phyloP scores from a whole-genome alignment of 2,329 filamentous ascomycete genomes.

The Cercospora sesami region DNA sequence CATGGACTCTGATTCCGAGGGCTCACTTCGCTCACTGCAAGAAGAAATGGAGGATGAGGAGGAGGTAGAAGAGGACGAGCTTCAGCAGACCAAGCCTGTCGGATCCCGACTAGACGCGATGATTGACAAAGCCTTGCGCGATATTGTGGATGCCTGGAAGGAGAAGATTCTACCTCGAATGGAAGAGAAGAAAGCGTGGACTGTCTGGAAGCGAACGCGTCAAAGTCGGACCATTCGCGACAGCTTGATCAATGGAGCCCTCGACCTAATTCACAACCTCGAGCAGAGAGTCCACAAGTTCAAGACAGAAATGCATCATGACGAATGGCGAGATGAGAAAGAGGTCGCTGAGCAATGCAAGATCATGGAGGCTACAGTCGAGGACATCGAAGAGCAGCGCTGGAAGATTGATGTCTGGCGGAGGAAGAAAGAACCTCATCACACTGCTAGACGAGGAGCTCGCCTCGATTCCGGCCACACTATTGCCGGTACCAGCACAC shows the following conservation, averaged over 20 bases:
- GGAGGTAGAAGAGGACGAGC: conserved; percentile 54
- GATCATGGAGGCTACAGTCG: conserved; percentile 65
- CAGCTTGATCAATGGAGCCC: conserved; percentile 49
- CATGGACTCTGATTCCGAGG: conserved; percentile 18
- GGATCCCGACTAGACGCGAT: conserved; percentile 52
- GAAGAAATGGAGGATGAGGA: conserved; percentile 41
- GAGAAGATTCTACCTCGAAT: conserved; percentile 58
- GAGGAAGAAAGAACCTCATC: conserved; percentile 34
- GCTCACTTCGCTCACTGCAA: conserved; percentile 13
- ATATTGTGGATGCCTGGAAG: conserved; percentile 59
- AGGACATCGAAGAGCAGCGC: conserved; percentile 56
- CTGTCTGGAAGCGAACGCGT: conserved; percentile 61
- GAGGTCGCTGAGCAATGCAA: conserved; percentile 59
- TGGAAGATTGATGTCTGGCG: conserved; percentile 50
- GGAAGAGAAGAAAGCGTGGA: conserved; percentile 58
- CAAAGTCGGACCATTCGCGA: conserved; percentile 43
- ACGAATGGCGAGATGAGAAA: conserved; percentile 54
- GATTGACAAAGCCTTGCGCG: conserved; percentile 57
- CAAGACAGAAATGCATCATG: conserved; percentile 53
- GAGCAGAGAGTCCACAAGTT: conserved; percentile 58
- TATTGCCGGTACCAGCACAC: neutral
- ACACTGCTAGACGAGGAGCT: conserved; percentile 22
- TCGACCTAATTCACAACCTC: conserved; percentile 46
- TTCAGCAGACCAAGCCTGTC: conserved; percentile 26
- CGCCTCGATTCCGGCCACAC: conserved; percentile 7